A percentile compares a stretch with the other conserved stretches of the same genome.
Conservation (phyloP, 345 rosid genomes). For the Citrus cavaleriei region DNA sequence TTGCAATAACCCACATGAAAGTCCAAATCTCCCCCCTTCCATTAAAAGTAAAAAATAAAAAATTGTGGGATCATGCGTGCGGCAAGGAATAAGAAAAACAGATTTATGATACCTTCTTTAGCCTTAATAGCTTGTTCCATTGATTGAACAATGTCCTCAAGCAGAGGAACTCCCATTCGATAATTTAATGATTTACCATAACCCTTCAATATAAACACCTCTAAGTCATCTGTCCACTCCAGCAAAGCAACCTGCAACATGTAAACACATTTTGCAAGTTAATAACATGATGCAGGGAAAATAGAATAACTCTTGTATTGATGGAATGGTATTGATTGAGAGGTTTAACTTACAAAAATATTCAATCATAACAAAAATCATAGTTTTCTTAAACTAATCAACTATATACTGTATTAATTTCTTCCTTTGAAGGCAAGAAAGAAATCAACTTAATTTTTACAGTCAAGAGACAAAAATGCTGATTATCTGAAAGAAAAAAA, state of each 20-base stretch:
- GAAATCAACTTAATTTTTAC: not conserved
- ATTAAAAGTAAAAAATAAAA: not conserved
- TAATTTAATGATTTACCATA: constrained; percentile 83
- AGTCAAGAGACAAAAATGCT: not conserved
- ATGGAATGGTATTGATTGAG: not conserved
- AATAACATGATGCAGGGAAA: constrained; percentile 4
- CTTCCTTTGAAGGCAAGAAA: not conserved
- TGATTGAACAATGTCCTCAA: constrained; percentile 74
- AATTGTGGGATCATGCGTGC: not conserved
- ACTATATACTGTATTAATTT: not conserved
- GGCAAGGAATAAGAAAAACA: not conserved
- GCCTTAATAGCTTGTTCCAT: constrained; percentile 88
- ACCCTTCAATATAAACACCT: constrained; percentile 75
- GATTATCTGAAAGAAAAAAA: not conserved
- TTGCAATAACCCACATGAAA: not conserved
- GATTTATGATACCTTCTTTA: constrained; percentile 53
- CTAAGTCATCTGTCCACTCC: constrained; percentile 96
- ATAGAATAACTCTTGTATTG: not conserved
- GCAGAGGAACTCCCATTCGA: constrained; percentile 86
- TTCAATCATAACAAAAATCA: not conserved
- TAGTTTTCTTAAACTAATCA: not conserved
- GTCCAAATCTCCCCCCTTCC: not conserved
- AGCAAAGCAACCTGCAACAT: constrained; percentile 68
- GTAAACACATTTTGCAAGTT: constrained; percentile 13
- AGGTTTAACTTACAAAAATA: not conserved